Base-by-base conservation (phyloP, 306 rosid genomes). In the Prinsepia uniflora region DNA sequence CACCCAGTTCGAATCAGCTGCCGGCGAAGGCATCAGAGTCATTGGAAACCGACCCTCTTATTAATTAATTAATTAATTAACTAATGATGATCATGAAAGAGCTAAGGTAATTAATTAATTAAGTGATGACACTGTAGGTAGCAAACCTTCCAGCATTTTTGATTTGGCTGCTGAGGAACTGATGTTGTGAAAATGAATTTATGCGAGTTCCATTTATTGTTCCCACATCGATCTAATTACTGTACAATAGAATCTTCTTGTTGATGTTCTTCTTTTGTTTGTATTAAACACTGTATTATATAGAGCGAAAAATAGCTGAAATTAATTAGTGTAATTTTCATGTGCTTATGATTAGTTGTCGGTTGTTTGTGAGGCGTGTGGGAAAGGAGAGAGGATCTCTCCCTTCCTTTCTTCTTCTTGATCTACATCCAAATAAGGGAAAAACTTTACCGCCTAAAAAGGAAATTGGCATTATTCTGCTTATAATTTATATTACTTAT, bases 1-100 rank as follows among this genome's bases (percentile, higher is more conserved):
- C 44, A 10, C 41, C 59, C 4, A n/a, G 20, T 48, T 10, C 34
- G 17, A 53, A 56, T 62, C 30, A 43, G 30, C 42, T 76, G 4
- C 69, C 49, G 36, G 36, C 36, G 4, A 80, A 78, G 62, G 45
- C 82, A 19, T 19, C 90, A 9, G 75, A 72, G 48, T 39, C 63
- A 13, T 49, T 68, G 42, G 97, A 94, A 81, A 79, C 91, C 7
- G 81, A 94, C 71, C 97, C 95, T 72, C 74, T 70, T 19, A 54
- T 69, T 68, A 8, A 36, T n/a, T 41, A 52, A 58, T 58, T 17
- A 30, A 10, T 58, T 17, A 30, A 10, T 17, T 19, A 36, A 59
- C 24, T 7, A 34, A 24, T 30, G 2, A 30, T 24, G 36, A 30
- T 30, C 36, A 24, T 24, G 36, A 30, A 3, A 30, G 30, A 50